Conservation (phyloP, 1,284 basidiomycete genomes). For the Sanghuangporus sanghuang region DNA sequence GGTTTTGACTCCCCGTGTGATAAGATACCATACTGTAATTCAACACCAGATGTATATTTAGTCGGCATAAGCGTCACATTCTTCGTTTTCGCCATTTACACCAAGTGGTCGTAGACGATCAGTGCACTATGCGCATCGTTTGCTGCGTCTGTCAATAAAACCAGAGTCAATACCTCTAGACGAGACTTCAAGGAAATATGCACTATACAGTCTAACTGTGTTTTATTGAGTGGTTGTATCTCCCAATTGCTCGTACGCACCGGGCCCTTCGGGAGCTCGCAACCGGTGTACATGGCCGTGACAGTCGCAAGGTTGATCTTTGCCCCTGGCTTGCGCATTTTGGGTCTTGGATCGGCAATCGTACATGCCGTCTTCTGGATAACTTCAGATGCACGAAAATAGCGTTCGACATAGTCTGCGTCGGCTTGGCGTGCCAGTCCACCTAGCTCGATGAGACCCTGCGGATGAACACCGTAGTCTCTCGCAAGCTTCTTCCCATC, state of each 20-base stretch:
- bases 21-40: not conserved
- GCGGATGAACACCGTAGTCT: constrained; percentile 51
- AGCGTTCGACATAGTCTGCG: constrained; percentile 28
- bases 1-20: not conserved
- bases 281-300: constrained; percentile 44
- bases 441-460: constrained; percentile 53
- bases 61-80: constrained; percentile 26
- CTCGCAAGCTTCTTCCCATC: constrained; percentile 57
- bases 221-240: constrained; percentile 29
- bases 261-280: constrained; percentile 43
- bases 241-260: constrained; percentile 60
- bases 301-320: constrained; percentile 51
- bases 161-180: not conserved
- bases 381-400: not conserved
- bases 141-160: constrained; percentile 43
- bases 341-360: not conserved
- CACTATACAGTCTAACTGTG: constrained; percentile 45
- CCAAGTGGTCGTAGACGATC: constrained; percentile 40
- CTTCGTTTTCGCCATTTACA: constrained; percentile 31
- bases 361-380: not conserved
- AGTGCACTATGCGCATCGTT: constrained; percentile 55
- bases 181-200: not conserved
- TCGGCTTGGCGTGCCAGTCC: constrained; percentile 46
- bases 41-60: constrained; percentile 24
- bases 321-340: constrained; percentile 25